Base-by-base conservation (phyloP, 2,329 filamentous ascomycete species). In the Calcarisporium arbuscula region DNA sequence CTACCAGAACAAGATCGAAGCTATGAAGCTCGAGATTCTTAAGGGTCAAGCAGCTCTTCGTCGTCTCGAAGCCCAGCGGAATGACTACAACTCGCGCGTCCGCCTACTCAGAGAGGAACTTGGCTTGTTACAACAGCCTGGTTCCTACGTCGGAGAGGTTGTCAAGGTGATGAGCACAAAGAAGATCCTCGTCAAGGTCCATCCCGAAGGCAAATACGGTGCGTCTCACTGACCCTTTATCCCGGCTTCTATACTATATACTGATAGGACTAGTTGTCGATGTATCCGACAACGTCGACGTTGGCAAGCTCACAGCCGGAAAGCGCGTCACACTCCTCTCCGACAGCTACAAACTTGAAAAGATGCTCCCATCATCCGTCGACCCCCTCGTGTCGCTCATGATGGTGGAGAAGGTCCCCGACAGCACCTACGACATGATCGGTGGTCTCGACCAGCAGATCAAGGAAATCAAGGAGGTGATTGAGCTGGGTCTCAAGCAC, bases 341-440 rank as follows among this genome's bases (percentile, higher is more conserved):
- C 52, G 92, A 98, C 62, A 90, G 86, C 47, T 98, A 98, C 75
- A 95, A 95, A 67, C 82, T 98, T 52, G 92, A 96, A 60, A 95
- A 95, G 72, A 94, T 96, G 68, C 80, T 98, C 8, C 92, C 92
- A 15, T 96, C 92, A 36, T 98, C 92, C 15, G 92, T 98, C 57
- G 92, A 98, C 57, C 92, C 92, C 23, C 83, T 98, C 39, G 92
- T 98, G 38, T 98, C 92, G 22, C 85, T 98, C 60, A 98, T 98
- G 92, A 98, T 98, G 92, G 92, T 98, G 34, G 92, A 98, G 61
- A 98, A 98, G 74, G 92, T 98, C 12, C 92, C 92, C 12, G 92
- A 98, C 72, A 95, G 88, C 69, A 98, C 92, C 58, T 98, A 98
- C 72, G 92, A 98, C 68, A 98, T 98, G 92, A 98, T 98, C 61